Evolutionary conservation across 306 rosid species (phyloP).

Genomic region (Vigna nakashimae): DNA sequence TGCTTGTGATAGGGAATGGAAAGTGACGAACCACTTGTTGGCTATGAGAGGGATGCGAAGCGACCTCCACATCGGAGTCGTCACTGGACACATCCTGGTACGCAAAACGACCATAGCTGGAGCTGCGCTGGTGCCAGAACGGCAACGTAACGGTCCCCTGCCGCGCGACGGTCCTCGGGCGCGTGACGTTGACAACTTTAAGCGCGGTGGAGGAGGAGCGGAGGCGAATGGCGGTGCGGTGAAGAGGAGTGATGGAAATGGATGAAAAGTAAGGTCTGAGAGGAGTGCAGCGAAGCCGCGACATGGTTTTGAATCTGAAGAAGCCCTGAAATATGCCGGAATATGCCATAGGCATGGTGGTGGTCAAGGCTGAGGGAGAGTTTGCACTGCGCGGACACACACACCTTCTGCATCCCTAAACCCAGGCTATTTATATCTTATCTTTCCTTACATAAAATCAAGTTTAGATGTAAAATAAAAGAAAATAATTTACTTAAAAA

Average conservation of each 20-base stretch:
- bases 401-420: slow-evolving; percentile 27
- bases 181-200: slow-evolving; percentile 35
- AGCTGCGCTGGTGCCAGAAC: slow-evolving; percentile 56
- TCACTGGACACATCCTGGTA: slow-evolving; percentile 68
- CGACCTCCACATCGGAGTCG: slow-evolving; percentile 72
- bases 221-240: slow-evolving; percentile 40
- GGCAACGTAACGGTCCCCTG: slow-evolving; percentile 48
- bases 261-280: slow-evolving; percentile 38
- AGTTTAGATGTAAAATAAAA: too few relatives aligned
- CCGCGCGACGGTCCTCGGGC: slow-evolving; percentile 39
- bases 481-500: too few relatives aligned
- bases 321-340: slow-evolving; percentile 57
- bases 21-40: slow-evolving; percentile 63
- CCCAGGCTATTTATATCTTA: neutral
- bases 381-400: slow-evolving; percentile 18
- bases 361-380: neutral
- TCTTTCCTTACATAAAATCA: neutral
- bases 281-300: slow-evolving; percentile 25
- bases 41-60: slow-evolving; percentile 45
- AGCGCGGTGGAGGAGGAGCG: slow-evolving; percentile 42
- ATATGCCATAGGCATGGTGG: slow-evolving; percentile 49
- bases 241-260: slow-evolving; percentile 34
- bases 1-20: neutral
- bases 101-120: slow-evolving; percentile 74
- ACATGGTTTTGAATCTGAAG: slow-evolving; percentile 53